A percentile compares a stretch with the other conserved stretches of the same genome.
Conservation (phyloP, 192 early-diverging fungal genomes). For the Powellomyces hirtus region DNA sequence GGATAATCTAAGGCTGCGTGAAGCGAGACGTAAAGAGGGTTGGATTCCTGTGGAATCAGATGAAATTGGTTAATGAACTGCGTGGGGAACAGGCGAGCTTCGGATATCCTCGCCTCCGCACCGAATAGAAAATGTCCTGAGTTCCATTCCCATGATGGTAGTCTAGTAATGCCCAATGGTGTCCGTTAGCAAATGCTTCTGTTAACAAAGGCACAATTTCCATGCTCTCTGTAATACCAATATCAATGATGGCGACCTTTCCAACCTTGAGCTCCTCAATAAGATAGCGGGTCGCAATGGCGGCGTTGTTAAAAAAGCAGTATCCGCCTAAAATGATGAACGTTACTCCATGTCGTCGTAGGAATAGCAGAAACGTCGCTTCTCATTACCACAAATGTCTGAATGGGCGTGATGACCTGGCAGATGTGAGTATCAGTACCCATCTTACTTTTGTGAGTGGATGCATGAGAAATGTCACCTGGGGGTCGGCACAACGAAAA, state of each 20-base stretch:
- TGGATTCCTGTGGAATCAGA: conserved; percentile 12
- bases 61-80: too few species aligned
- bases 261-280: conserved; percentile 41
- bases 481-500: conserved; percentile 39
- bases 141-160: conserved; percentile 42
- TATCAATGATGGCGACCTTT: conserved; percentile 79
- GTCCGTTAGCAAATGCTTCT: not conserved
- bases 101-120: too few species aligned
- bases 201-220: conserved; percentile 71
- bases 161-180: too few species aligned
- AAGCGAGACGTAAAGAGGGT: conserved; percentile 64
- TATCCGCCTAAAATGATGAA: too few species aligned
- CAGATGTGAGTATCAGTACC: too few species aligned
- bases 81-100: not conserved
- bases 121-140: conserved; percentile 37
- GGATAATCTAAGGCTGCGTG: conserved; percentile 64
- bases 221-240: too few species aligned
- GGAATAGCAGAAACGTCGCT: too few species aligned
- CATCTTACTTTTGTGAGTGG: too few species aligned
- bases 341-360: too few species aligned
- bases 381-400: conserved; percentile 21
- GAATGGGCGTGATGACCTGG: conserved; percentile 56
- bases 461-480: too few species aligned
- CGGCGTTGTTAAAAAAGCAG: conserved; percentile 87
- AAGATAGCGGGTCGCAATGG: conserved; percentile 71